phyloP scores from a whole-genome alignment of 257 asterid species.

The Misopates orontium region DNA sequence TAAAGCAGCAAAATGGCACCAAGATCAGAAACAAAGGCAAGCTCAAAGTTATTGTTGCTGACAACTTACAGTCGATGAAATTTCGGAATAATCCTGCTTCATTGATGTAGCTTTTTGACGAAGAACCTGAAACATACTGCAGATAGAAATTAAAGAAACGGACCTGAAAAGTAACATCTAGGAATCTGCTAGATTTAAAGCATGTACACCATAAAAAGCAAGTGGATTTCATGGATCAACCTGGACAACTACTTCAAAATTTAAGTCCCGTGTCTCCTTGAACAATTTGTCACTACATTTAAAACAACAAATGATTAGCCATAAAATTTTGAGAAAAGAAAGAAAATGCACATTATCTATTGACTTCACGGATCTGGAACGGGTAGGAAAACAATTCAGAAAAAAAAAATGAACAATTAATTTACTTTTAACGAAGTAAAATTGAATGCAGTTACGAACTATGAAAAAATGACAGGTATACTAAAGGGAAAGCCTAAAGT shows the following conservation, averaged over 20 bases:
- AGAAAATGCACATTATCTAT: neutral
- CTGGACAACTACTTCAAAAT: slow-evolving; percentile 98
- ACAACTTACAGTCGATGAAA: slow-evolving; percentile 77
- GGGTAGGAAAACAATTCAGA: slow-evolving; percentile 4
- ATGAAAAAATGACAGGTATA: neutral
- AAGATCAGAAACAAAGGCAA: slow-evolving; percentile 25
- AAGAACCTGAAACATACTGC: slow-evolving; percentile 83
- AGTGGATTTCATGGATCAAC: slow-evolving; percentile 46
- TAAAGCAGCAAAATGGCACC: slow-evolving; percentile 2
- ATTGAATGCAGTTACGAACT: neutral
- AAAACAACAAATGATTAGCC: slow-evolving; percentile 28
- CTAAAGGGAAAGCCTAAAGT: slow-evolving; percentile 13
- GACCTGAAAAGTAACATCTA: slow-evolving; percentile 28
- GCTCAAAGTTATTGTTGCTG: slow-evolving; percentile 14
- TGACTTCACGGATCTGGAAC: neutral
- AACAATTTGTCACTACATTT: slow-evolving; percentile 86
- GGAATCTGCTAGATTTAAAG: slow-evolving; percentile 21
- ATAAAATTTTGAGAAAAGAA: slow-evolving; percentile 14
- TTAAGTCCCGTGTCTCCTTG: slow-evolving; percentile 94
- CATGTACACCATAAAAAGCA: slow-evolving; percentile 15
- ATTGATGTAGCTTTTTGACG: slow-evolving; percentile 97
- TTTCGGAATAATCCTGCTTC: slow-evolving; percentile 95
- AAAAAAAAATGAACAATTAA: neutral
- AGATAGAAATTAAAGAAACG: slow-evolving; percentile 42
- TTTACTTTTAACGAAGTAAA: neutral